Evolutionary conservation across 257 asterid genomes (phyloP).

Genomic region (Nicotiana noctiflora): DNA sequence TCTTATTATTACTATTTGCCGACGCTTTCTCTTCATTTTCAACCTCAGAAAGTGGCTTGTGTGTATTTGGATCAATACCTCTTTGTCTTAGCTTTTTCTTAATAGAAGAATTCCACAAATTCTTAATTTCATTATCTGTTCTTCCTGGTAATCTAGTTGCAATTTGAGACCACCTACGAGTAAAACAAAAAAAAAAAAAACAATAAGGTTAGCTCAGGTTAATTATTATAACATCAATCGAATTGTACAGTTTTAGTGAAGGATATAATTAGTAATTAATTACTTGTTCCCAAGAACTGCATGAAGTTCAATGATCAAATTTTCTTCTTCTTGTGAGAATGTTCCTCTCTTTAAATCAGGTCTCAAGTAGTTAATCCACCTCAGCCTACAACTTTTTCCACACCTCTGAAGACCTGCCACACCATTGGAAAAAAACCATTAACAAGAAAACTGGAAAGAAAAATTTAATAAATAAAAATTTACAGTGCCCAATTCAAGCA

Average conservation of each 20-base stretch:
- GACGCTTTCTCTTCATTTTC: slow-evolving; percentile 33
- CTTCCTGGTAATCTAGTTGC: slow-evolving; percentile 87
- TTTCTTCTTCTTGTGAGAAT: slow-evolving; percentile 81
- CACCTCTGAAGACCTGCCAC: slow-evolving; percentile 65
- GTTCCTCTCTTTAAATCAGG: slow-evolving; percentile 93
- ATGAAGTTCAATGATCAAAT: slow-evolving; percentile 71
- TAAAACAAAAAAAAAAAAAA: not conserved
- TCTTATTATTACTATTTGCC: slow-evolving; percentile 19
- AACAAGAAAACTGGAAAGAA: not conserved
- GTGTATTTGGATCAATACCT: slow-evolving; percentile 89
- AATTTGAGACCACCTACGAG: slow-evolving; percentile 80
- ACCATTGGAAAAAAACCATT: not conserved
- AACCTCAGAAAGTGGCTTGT: slow-evolving; percentile 54
- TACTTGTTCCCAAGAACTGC: slow-evolving; percentile 93
- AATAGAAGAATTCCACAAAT: slow-evolving; percentile 83
- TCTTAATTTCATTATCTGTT: slow-evolving; percentile 90
- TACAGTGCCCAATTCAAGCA: not conserved
- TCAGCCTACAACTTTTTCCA: slow-evolving; percentile 86
- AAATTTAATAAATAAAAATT: not conserved
- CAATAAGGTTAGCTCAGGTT: not conserved
- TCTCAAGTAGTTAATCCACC: slow-evolving; percentile 90
- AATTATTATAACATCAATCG: not conserved
- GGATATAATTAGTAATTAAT: not conserved
- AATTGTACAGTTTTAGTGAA: not conserved
- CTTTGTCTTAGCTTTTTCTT: slow-evolving; percentile 80